Base-by-base conservation (phyloP, 1,139 yeast species). In the Hansenula sp. region DNA sequence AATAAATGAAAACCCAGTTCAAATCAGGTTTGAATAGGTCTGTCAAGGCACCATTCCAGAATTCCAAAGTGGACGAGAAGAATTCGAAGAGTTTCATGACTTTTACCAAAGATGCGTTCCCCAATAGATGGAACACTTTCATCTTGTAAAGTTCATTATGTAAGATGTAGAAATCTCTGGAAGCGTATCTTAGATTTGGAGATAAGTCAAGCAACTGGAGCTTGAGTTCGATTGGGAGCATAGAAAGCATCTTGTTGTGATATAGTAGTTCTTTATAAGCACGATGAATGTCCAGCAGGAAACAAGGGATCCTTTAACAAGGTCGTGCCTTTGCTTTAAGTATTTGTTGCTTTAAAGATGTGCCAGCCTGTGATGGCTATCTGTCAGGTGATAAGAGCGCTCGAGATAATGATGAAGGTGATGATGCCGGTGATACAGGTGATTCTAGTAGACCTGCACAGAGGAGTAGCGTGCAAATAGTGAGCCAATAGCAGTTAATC, bases 181-280 rank as follows among this genome's bases (percentile, higher is more conserved):
- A 67, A 6, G 69, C 57, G 15, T 45, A 45, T 38, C 60, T 55
- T 30, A 70, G 51, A 66, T 70, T 47, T 1, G 83, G 82, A n/a
- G 63, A 68, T 29, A 65, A 61, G 29, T 53, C 51, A 21, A 79
- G 59, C 24, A 80, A 56, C 45, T 63, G 55, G 25, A 71, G 65
- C 42, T 76, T 72, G 18, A 81, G 68, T 55, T 81, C 87, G 13
- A 69, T 50, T 2, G 86, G 86, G 33, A 80, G 66, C 17, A 18
- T 27, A 3, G 21, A 54, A 44, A 32, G 53, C 53, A 34, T 66
- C 9, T 21, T 5, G 25, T 21, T 6, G 9, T 9, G 25, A 19
- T 41, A 38, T 36, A 18, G 29, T 21, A 10, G 19, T 29, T 29
- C 13, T 13, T 13, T n/a, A n/a, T n/a, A n/a, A n/a, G n/a, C n/a